Evolutionary conservation across 2,329 filamentous ascomycete genomes (phyloP), one percentile per base, ranked within the genome.

Genomic region (Fusarium protoensiforme): DNA sequence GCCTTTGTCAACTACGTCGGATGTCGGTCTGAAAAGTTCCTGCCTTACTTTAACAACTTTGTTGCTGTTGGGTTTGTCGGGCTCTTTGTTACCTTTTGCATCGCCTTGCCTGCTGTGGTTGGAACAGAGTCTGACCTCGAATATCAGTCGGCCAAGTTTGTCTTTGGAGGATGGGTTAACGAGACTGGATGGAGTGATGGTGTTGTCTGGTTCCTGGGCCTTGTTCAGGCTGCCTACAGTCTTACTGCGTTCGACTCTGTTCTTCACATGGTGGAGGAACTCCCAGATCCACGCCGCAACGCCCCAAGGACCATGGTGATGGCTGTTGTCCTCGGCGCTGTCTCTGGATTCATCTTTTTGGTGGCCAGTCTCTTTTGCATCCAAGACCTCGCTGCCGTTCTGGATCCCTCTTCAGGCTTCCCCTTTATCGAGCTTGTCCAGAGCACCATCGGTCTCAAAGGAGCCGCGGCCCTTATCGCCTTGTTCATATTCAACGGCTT

Each of bases 251-350:
- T 90, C 65, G 88, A 90, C 74, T 86, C 88, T 0, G 87, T 89
- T 39, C 87, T 90, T 53, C 88, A 90, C 72, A 87, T 90, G 85
- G 85, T 88, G 2, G 88, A 90, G 63, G 88, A 90, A 75, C 87
- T 90, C 0, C 87, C 88, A 0, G 80, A 83, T 3, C 87, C 88
- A 6, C 79, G 86, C 18, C 83, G 80, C 36, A 88, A 87, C 57
- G 86, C 84, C 0, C 88, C 88, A 0, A 81, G 81, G 36, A 84
- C 86, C 2, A 88, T 89, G 73, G 88, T 84, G 75, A 78, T 89
- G 27, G 85, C 87, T 1, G 84, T 90, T 3, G 66, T 85, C 0
- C 82, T 83, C 8, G 84, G 86, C 33, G 85, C 86, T 1, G 60
- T 84, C 18, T 86, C 85, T 0, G 87, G 86, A 20, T 80, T 87